Evolutionary conservation across 257 asterid species (phyloP), one percentile per base, ranked within the genome.

Genomic region (Ballota nigra): DNA sequence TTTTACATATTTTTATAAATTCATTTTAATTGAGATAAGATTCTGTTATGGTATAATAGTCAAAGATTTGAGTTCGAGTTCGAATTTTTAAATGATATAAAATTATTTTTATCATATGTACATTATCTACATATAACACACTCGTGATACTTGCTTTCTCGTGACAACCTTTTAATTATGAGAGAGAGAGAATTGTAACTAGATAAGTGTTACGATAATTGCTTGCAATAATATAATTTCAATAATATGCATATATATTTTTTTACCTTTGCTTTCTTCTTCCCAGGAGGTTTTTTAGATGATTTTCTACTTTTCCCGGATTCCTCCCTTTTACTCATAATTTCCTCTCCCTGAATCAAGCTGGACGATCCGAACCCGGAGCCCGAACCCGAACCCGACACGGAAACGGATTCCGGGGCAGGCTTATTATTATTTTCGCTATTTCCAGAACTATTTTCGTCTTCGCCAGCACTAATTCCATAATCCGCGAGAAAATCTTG

Each of bases 251-350:
- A 31, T 31, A 2, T 3, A 31, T 5, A 31, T 34, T 31, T 4
- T 7, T 22, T 20, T 52, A 65, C 73, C 73, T 74, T 74, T 0
- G 51, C 8, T 41, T 74, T 74, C 78, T 56, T 74, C 67, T 73
- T 72, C 33, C 69, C 63, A 23, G 69, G 56, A 8, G 43, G 45
- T 24, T 40, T 69, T 57, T 58, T 57, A 38, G 61, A 49, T 16
- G 77, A 36, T 63, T n/a, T 64, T 24, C 59, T 16, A 6, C 26
- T 24, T 45, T 36, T 45, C 8, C 56, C 64, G 28, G 69, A 24
- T 45, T 58, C 76, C 19, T 63, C 67, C 29, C n/a, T 19, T 18
- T 33, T 36, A 16, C 67, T 62, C 67, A 33, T 40, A 18, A 18
- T 18, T 19, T 62, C 67, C 16, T 62, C 51, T 0, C 29, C 67